Conservation (phyloP, 2,329 filamentous ascomycete species). For the Pyrenochaeta sp. region DNA sequence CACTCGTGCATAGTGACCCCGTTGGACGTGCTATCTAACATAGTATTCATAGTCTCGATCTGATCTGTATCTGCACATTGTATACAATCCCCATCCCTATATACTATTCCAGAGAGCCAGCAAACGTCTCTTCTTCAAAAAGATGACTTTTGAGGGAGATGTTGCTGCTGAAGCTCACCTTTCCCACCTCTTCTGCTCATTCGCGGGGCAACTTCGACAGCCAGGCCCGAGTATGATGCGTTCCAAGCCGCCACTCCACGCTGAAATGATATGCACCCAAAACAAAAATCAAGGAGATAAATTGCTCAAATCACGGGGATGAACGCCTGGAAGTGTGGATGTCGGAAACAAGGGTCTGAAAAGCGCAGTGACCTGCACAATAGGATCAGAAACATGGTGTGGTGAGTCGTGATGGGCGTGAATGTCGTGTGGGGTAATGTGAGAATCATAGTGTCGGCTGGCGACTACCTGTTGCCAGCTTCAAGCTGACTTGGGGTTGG, state of each 20-base stretch:
- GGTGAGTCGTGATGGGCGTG: constrained; percentile 1
- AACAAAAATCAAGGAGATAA: not conserved
- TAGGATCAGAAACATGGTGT: not conserved
- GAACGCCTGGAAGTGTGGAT: constrained; percentile 1
- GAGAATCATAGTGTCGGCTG: constrained; percentile 1
- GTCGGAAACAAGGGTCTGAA: not conserved
- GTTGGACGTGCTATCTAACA: no score
- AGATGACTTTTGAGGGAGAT: no score
- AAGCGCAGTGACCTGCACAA: not conserved
- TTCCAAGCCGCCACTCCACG: not conserved
- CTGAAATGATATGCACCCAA: not conserved
- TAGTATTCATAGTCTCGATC: no score
- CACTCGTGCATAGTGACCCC: no score
- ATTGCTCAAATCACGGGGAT: not conserved
- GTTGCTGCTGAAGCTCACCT: no score
- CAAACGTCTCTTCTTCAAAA: no score
- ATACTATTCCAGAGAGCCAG: no score
- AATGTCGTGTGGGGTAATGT: not conserved
- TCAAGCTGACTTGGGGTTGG: constrained; percentile 48
- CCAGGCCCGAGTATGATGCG: constrained; percentile 1
- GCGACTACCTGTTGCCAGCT: constrained; percentile 40
- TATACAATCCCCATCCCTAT: no score
- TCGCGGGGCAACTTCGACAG: no score
- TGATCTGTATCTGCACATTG: no score
- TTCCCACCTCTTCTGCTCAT: no score